Base-by-base conservation (phyloP, 2,329 filamentous ascomycete genomes). In the Fusarium robinianum region DNA sequence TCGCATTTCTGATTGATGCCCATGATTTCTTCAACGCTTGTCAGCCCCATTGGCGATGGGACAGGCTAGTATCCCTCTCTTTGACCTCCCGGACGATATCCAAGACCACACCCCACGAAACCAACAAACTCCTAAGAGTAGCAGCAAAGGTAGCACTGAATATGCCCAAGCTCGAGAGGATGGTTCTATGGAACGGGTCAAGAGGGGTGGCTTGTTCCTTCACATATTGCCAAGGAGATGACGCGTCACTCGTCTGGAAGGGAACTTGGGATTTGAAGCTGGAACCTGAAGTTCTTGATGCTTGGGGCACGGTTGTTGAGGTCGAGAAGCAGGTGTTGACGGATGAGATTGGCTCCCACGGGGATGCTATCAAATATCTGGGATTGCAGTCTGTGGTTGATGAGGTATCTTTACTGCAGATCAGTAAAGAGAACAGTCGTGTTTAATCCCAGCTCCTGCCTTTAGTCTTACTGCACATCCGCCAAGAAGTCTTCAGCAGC, bases 1-100 rank as follows among this genome's bases (percentile, higher is more conserved):
- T 31, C 9, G 29, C 33, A 9, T 43, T 23, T n/a, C 19, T 42
- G 15, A 16, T 37, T 16, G 24, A 42, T 6, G 40, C 40, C 8
- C 7, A 11, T 6, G n/a, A 43, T n/a, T 38, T 38, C n/a, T 31
- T 43, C 16, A 8, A 36, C 6, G 21, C 33, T 2, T 11, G 15
- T 4, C 26, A 32, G 26, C 21, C 8, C 19, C 8, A 15, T 3
- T 32, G 26, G 33, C 16, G 3, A 8, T 32, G 41, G 33, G 3
- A 12, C 2, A 2, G 26, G 4, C 16, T 43, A 1, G 18, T 25
- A n/a, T 38, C 32, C 10, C 16, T 32, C 4, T 16, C 21, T 2
- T 17, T 43, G 2, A 38, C 32, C 7, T 43, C 40, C 5, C 26
- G 16, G 7, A 8, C 17, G 5, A 15, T 17, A 8, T 9, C 26